Evolutionary conservation across 306 rosid species (phyloP).

Genomic region (Medicago lupulina): DNA sequence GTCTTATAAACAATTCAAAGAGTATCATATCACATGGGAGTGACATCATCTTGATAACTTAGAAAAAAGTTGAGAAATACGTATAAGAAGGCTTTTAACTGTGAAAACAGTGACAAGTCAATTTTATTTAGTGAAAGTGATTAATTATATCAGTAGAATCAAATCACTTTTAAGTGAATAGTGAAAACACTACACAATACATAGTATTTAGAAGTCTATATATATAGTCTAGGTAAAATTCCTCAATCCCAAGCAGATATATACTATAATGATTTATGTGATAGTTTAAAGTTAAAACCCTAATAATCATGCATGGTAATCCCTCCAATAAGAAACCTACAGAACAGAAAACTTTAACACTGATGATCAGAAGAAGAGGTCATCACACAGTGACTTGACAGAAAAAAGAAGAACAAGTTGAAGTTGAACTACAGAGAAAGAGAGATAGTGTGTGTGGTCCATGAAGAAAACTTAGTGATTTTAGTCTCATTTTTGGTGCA

Average conservation of each 20-base stretch:
- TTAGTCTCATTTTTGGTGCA: slow-evolving; percentile 52
- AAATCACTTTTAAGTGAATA: neutral
- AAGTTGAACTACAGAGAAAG: neutral
- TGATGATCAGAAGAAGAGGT: slow-evolving; percentile 2
- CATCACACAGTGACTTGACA: slow-evolving; percentile 26
- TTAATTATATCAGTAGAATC: neutral
- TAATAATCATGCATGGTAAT: slow-evolving; percentile 9
- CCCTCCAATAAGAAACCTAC: slow-evolving; percentile 34
- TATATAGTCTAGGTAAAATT: neutral
- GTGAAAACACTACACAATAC: neutral
- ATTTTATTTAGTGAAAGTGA: neutral
- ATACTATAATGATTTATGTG: neutral
- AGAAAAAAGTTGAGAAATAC: neutral
- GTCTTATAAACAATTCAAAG: too few species aligned
- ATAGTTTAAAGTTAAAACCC: neutral
- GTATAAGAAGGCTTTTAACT: neutral
- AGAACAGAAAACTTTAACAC: slow-evolving; percentile 16
- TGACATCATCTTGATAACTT: neutral
- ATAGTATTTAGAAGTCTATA: neutral
- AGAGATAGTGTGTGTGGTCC: slow-evolving; percentile 53
- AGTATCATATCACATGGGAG: too few species aligned
- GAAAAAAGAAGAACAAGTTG: slow-evolving; percentile 28
- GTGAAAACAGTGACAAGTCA: neutral
- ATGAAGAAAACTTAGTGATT: slow-evolving; percentile 33
- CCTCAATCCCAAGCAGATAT: slow-evolving; percentile 1